Percentiles rank a stretch among this genome's conserved stretches.
Conservation (phyloP, 139 green algal species). For the Closterium sp. region DNA sequence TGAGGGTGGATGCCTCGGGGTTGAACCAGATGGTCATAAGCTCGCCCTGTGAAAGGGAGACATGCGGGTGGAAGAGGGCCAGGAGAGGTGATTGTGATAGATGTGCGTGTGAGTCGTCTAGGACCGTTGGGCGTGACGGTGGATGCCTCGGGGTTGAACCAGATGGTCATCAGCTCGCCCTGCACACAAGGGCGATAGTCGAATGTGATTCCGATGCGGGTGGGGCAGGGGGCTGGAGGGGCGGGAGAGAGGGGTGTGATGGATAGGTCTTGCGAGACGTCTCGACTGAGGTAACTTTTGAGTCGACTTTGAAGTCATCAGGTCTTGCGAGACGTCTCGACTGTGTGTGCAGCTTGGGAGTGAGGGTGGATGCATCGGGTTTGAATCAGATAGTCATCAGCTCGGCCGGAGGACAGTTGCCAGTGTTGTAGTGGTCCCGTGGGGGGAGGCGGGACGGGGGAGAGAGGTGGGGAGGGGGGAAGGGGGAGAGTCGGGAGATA, state of each 20-base stretch:
- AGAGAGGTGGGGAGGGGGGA: too few relatives aligned
- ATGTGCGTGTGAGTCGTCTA: too few relatives aligned
- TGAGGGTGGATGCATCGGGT: slow-evolving; percentile 8
- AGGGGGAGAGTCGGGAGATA: background rate
- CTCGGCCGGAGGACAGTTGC: too few relatives aligned
- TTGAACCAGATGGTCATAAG: slow-evolving; percentile 46
- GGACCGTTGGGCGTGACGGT: background rate
- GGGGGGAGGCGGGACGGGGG: background rate
- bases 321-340: too few relatives aligned
- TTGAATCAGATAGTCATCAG: slow-evolving; percentile 40
- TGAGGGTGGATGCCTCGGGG: slow-evolving; percentile 21
- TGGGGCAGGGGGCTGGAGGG: too few relatives aligned
- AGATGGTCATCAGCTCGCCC: slow-evolving; percentile 44
- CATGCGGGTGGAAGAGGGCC: background rate
- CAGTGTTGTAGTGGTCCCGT: too few relatives aligned
- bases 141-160: slow-evolving; percentile 37
- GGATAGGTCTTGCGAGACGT: too few relatives aligned
- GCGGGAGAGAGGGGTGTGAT: too few relatives aligned
- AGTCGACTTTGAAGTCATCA: too few relatives aligned
- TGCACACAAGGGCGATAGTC: too few relatives aligned
- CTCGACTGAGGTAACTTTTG: too few relatives aligned
- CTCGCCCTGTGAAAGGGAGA: slow-evolving; percentile 25
- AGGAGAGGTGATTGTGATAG: background rate
- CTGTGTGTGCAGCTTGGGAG: background rate
- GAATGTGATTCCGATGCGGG: too few relatives aligned